Base-by-base conservation (phyloP, 768 basidiomycete genomes). In the Pulveroboletus sp. region DNA sequence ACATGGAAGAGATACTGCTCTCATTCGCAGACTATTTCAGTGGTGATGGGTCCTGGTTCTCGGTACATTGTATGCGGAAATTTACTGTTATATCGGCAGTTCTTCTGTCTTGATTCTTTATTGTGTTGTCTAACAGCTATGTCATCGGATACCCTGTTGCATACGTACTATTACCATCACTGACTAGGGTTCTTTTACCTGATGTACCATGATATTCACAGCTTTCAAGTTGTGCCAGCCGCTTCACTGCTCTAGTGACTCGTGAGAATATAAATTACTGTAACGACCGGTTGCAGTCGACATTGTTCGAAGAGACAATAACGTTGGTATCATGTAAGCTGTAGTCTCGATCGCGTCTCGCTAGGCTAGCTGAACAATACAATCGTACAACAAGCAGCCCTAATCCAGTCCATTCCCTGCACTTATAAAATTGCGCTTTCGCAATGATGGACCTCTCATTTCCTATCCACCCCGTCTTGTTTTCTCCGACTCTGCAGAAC, bases 11-110 rank as follows among this genome's bases (percentile, higher is more conserved):
- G 78, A 80, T 52, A 62, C 71, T 42, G 70, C 72, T 41, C 69
- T 75, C 53, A 65, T 82, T 55, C 76, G 79, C 55, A 79, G 69
- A 64, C 53, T 82, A 46, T 76, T 82, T 59, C 79, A 69, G 45
- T 69, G 72, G 68, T 74, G 53, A 67, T 45, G 27, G 43, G 27
- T 24, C 27, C 35, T 19, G 34, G 36, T 42, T 17, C 39, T 49
- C 29, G 37, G 40, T n/a, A n/a, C n/a, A n/a, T 53, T 60, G 58
- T 62, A 57, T 54, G 43, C 45, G 49, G 50, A 58, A 51, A 53
- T 52, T 52, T 52, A 53, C 49, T 43, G 36, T 47, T 69, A 59
- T 69, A 69, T 68, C 45, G 49, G 50, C 56, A 62, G 42, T 45
- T 55, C 38, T 56, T 52, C 43, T 41, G 49, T 52, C 50, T 62